Base-by-base conservation (phyloP, 2,329 filamentous ascomycete species). In the Emericellopsis cladophorae region DNA sequence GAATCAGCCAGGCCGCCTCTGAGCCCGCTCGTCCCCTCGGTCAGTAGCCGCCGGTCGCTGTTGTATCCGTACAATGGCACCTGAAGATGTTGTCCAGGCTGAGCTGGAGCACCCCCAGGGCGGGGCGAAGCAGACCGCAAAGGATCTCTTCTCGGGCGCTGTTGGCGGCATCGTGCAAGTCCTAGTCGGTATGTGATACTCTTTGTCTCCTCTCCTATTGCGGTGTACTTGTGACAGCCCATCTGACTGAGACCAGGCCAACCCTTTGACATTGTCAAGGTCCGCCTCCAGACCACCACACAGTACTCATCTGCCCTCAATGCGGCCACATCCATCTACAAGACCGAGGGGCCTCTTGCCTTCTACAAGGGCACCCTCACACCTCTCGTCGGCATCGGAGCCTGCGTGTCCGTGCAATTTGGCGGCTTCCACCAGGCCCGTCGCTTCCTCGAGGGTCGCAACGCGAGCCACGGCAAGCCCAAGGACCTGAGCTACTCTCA, bases 301-400 rank as follows among this genome's bases (percentile, higher is more conserved):
- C 76, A 85, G 51, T 94, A 95, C 70, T 72, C 76, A 40, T 81
- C 77, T 48, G 92, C 92, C 40, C 64, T 93, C 37, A 73, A 86
- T 53, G 86, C 85, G 49, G 92, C 89, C 7, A 73, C 74, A 40
- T 77, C 82, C 47, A 96, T 98, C 66, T 86, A 86, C 64, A 79
- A 77, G 54, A 81, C 86, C 54, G 92, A 98, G 62, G 92, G 92
- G 2, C 72, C 88, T 3, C 66, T 84, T 11, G 92, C 92, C 43
- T 98, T 98, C 70, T 98, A 98, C 77, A 98, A 98, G 66, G 92
- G 92, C 54, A 96, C 92, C 0, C 71, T 98, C 42, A 96, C 92
- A 5, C 92, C 92, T 0, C 72, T 98, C 42, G 76, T 98, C 43
- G 92, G 92, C 50, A 96, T 98, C 56, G 92, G 92, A 51, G 92